Conservation (phyloP, 164 flowering plant genomes). For the Umbellularia californica region DNA sequence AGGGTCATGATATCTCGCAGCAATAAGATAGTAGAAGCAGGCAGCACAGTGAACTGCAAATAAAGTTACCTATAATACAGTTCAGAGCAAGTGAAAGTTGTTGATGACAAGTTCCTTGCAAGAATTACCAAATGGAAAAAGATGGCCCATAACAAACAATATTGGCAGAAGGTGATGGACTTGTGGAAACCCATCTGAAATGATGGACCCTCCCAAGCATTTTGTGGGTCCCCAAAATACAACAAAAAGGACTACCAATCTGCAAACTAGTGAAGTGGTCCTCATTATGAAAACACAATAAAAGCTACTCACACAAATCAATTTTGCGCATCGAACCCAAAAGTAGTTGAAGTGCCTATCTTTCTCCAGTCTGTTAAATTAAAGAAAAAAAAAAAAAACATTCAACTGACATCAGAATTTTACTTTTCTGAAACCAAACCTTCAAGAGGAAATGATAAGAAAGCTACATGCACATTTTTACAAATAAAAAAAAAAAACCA, state of each 20-base stretch:
- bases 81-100: constrained; percentile 7
- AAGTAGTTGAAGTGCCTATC: constrained; percentile 81
- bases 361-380: constrained; percentile 75
- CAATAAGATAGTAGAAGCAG: constrained; percentile 81
- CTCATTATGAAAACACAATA: neutral
- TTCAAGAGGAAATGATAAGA: too few relatives aligned
- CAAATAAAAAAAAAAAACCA: too few relatives aligned
- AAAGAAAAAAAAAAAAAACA: constrained; percentile 4
- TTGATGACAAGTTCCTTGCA: neutral
- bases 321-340: constrained; percentile 79
- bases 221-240: neutral
- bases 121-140: neutral
- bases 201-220: too few relatives aligned
- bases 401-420: neutral
- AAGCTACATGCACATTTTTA: too few relatives aligned
- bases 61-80: constrained; percentile 65
- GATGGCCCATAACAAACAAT: neutral
- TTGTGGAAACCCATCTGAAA: too few relatives aligned
- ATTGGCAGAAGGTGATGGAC: neutral
- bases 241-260: neutral
- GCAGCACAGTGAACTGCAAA: constrained; percentile 95
- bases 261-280: neutral
- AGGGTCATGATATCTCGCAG: constrained; percentile 59
- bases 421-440: too few relatives aligned
- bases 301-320: constrained; percentile 67